Evolutionary conservation across 768 basidiomycete species (phyloP).

Genomic region (Serendipita sp.): DNA sequence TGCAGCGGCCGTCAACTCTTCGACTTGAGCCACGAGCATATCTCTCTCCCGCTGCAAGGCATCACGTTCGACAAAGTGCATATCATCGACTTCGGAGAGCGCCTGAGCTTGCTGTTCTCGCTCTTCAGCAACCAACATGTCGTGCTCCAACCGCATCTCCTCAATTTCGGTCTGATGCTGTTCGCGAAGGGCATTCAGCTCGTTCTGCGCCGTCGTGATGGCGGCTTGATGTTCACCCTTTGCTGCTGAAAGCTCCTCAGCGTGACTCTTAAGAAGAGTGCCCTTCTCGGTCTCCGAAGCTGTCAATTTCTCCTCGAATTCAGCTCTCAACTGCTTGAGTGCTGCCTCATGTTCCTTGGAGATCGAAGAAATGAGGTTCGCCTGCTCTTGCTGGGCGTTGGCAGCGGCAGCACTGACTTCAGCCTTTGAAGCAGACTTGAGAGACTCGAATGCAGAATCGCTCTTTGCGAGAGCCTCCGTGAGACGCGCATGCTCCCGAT

Average conservation of each 20-base stretch:
- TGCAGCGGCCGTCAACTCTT: conserved; percentile 44
- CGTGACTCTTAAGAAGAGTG: conserved; percentile 27
- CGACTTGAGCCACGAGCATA: conserved; percentile 25
- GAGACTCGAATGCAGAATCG: conserved; percentile 21
- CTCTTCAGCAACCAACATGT: conserved; percentile 29
- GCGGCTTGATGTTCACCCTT: conserved; percentile 35
- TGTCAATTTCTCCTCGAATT: conserved; percentile 41
- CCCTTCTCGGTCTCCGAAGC: conserved; percentile 19
- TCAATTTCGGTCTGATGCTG: conserved; percentile 25
- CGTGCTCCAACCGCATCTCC: conserved; percentile 21
- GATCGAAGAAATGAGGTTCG: neutral
- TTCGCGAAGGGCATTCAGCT: conserved; percentile 25
- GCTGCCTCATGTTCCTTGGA: conserved; percentile 30
- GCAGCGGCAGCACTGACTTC: conserved; percentile 25
- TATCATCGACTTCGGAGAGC: conserved; percentile 34
- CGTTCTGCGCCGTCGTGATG: conserved; percentile 26
- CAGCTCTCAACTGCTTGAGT: conserved; percentile 38
- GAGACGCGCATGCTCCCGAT: conserved; percentile 3
- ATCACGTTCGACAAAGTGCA: conserved; percentile 35
- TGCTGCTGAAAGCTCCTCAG: conserved; percentile 26
- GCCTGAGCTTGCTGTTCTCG: conserved; percentile 29
- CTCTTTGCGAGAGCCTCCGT: neutral
- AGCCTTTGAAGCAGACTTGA: conserved; percentile 31
- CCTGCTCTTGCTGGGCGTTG: conserved; percentile 19
- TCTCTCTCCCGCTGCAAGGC: conserved; percentile 24